phyloP scores from a whole-genome alignment of 495 filamentous ascomycete species.

The Neurospora tetrasperma region DNA sequence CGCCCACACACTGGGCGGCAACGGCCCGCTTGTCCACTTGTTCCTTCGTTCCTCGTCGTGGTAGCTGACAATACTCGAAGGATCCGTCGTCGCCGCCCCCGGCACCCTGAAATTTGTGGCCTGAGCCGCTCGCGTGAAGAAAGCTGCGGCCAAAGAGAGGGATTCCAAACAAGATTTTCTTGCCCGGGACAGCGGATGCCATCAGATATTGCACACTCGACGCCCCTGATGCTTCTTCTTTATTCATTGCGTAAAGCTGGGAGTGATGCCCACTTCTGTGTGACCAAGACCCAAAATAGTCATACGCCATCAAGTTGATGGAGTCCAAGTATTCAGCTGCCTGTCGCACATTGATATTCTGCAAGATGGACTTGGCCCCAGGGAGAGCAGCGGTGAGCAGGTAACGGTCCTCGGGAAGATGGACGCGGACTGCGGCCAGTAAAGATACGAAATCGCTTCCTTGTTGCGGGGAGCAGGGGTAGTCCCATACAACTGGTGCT shows the following conservation, averaged over 20 bases:
- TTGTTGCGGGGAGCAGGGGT: slow-evolving; percentile 58
- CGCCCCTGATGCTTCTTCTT: slow-evolving; percentile 51
- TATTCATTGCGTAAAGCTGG: slow-evolving; percentile 56
- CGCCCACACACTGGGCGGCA: slow-evolving; percentile 70
- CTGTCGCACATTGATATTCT: slow-evolving; percentile 61
- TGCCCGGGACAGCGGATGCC: slow-evolving; percentile 53
- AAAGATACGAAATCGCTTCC: slow-evolving; percentile 66
- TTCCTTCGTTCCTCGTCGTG: slow-evolving; percentile 59
- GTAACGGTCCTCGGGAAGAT: slow-evolving; percentile 64
- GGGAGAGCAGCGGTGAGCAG: slow-evolving; percentile 73
- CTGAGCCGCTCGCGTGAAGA: slow-evolving; percentile 51
- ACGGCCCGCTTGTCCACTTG: slow-evolving; percentile 51
- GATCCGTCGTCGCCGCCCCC: slow-evolving; percentile 65
- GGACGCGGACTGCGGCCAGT: slow-evolving; percentile 55
- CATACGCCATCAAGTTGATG: slow-evolving; percentile 78
- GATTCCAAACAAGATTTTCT: slow-evolving; percentile 71
- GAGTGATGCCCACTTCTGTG: slow-evolving; percentile 64
- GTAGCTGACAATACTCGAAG: slow-evolving; percentile 74
- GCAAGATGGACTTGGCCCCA: slow-evolving; percentile 62
- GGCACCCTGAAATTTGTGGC: slow-evolving; percentile 50
- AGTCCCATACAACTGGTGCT: slow-evolving; percentile 77
- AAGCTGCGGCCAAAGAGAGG: slow-evolving; percentile 79
- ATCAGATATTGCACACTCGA: slow-evolving; percentile 57
- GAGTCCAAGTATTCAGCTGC: slow-evolving; percentile 61
- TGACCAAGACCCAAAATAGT: slow-evolving; percentile 77